Base-by-base conservation (phyloP, 2,329 filamentous ascomycete species). In the Sporothrix brasiliensis region DNA sequence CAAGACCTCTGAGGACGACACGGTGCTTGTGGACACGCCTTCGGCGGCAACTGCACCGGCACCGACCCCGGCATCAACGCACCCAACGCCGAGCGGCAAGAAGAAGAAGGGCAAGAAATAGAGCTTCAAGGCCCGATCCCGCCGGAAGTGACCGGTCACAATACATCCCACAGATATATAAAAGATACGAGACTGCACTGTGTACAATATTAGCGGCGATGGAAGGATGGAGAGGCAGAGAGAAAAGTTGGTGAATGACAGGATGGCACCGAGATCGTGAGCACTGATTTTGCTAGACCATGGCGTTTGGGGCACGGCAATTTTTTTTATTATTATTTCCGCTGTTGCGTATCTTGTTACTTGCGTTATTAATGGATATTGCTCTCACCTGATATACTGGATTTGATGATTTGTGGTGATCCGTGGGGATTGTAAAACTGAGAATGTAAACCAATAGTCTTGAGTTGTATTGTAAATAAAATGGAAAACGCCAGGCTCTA, bases 21-120 rank as follows among this genome's bases (percentile, higher is more conserved):
- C 88, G 21, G 91, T 97, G 30, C 81, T 96, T 73, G 92, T 97
- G 65, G 92, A 95, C 76, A 80, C 80, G 52, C 79, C 79, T 75
- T 84, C 79, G n/a, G 50, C 66, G 27, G 19, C 53, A 19, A n/a
- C 60, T 19, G 50, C 61, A 30, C 21, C 63, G 21, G 21, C 60
- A 52, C 13, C 61, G 30, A 19, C 60, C 9, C 41, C 69, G 49
- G 49, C 65, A 24, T 76, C 71, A 21, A 24, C 53, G 30, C 56
- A 56, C 13, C 52, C 67, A 24, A 77, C 77, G 9, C 80, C 83
- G n/a, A 78, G 80, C 67, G 78, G 78, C 71, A 85, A 87, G 82
- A 88, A 86, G 83, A 90, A 88, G 84, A 90, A 88, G 83, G 84
- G 83, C 69, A 90, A 89, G 84, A 87, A 89, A 79, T 89, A 71